Evolutionary conservation across 495 filamentous ascomycete species (phyloP).

Genomic region (Tuber brumale): DNA sequence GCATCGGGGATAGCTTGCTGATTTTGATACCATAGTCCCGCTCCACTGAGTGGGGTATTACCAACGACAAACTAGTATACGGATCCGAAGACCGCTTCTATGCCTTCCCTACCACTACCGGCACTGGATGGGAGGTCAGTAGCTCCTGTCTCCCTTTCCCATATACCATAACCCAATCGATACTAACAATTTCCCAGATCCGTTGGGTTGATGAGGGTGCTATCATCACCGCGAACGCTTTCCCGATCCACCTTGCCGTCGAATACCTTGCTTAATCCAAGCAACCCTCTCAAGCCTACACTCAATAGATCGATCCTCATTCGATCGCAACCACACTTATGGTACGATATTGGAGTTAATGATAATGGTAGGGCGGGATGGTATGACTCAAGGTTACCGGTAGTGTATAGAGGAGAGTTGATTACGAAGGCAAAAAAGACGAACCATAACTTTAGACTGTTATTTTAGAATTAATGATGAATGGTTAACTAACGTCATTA

Average conservation of each 20-base stretch:
- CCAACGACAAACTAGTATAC: slow-evolving; percentile 12
- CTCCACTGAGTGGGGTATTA: slow-evolving; percentile 18
- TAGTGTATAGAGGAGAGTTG: background rate
- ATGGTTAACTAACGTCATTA: background rate
- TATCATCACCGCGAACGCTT: slow-evolving; percentile 12
- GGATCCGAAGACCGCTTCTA: slow-evolving; percentile 13
- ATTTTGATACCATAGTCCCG: slow-evolving; percentile 8
- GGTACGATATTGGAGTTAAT: background rate
- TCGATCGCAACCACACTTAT: background rate
- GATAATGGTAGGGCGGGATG: background rate
- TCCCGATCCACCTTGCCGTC: slow-evolving; percentile 13
- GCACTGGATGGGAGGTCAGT: slow-evolving; percentile 10
- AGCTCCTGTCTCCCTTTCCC: background rate
- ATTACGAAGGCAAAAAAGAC: background rate
- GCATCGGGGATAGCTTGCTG: background rate
- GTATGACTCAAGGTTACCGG: background rate
- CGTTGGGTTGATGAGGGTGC: slow-evolving; percentile 10
- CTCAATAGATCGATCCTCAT: background rate
- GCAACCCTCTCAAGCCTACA: background rate
- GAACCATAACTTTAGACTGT: background rate
- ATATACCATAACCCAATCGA: background rate
- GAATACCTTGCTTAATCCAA: background rate
- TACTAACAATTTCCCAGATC: slow-evolving; percentile 5
- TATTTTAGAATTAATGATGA: background rate
- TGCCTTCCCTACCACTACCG: slow-evolving; percentile 9